Conservation (phyloP, 2,329 filamentous ascomycete genomes). For the Capronia coronata region DNA sequence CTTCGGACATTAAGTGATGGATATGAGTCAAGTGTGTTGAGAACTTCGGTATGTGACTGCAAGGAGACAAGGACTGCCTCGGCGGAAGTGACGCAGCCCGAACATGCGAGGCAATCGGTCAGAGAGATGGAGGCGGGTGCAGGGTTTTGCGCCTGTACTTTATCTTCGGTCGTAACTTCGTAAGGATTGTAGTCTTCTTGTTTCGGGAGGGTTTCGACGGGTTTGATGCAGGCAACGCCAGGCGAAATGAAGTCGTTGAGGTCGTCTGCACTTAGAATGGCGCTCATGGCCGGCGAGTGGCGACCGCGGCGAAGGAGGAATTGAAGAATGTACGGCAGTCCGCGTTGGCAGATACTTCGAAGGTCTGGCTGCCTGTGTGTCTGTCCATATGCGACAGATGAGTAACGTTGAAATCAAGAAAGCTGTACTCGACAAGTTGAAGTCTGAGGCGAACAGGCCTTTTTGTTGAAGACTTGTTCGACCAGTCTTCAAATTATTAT, state of each 20-base stretch:
- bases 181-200: constrained; percentile 51
- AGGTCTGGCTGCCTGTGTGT: neutral
- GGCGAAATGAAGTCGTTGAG: constrained; percentile 99
- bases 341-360: neutral
- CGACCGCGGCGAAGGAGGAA: constrained; percentile 7
- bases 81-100: constrained; percentile 93
- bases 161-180: constrained; percentile 91
- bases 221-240: constrained; percentile 96
- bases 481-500: neutral
- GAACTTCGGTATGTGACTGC: constrained; percentile 87
- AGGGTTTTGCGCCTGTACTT: constrained; percentile 51
- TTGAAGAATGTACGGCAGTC: neutral
- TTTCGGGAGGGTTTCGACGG: constrained; percentile 79
- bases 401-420: neutral
- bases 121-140: constrained; percentile 86
- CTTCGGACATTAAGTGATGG: constrained; percentile 42
- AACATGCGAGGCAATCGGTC: constrained; percentile 95
- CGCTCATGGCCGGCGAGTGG: constrained; percentile 61
- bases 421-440: no score
- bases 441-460: neutral
- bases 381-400: neutral
- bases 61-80: constrained; percentile 94
- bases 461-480: neutral
- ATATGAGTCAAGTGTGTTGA: constrained; percentile 67
- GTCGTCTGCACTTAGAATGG: constrained; percentile 92